Conservation (phyloP, 2,329 filamentous ascomycete genomes). For the Eutypella sp. region DNA sequence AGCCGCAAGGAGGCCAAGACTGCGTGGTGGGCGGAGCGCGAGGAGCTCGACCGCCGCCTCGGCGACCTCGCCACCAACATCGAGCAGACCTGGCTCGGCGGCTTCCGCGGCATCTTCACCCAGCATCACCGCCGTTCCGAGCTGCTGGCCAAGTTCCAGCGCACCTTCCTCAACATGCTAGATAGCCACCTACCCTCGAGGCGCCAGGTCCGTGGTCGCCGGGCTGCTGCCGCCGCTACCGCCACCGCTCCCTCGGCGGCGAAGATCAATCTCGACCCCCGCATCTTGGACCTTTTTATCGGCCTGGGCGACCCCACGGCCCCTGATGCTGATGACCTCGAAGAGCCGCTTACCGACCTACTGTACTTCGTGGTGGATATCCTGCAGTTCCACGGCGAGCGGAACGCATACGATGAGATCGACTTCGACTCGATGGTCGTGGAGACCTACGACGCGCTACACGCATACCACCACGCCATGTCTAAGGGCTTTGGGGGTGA, state of each 20-base stretch:
- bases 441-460: slow-evolving; percentile 79
- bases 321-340: slow-evolving; percentile 69
- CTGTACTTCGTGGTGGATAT: slow-evolving; percentile 97
- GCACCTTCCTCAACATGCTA: slow-evolving; percentile 71
- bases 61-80: slow-evolving; percentile 77
- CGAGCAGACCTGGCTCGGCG: slow-evolving; percentile 90
- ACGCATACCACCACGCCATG: slow-evolving; percentile 63
- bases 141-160: slow-evolving; percentile 69
- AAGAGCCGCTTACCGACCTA: slow-evolving; percentile 85
- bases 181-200: slow-evolving; percentile 84
- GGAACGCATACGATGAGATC: slow-evolving; percentile 95
- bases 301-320: slow-evolving; percentile 71
- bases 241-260: slow-evolving; percentile 32
- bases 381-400: slow-evolving; percentile 91
- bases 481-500: slow-evolving; percentile 34
- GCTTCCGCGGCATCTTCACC: slow-evolving; percentile 91
- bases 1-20: slow-evolving; percentile 69
- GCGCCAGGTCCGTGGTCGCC: slow-evolving; percentile 54
- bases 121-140: slow-evolving; percentile 59
- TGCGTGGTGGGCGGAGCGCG: slow-evolving; percentile 86
- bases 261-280: slow-evolving; percentile 47
- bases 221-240: slow-evolving; percentile 36
- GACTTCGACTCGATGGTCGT: slow-evolving; percentile 91
- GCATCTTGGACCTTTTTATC: slow-evolving; percentile 82
- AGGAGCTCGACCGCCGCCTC: slow-evolving; percentile 72